Conservation (phyloP, 768 basidiomycete species). For the Strobilomyces echinocephalus region DNA sequence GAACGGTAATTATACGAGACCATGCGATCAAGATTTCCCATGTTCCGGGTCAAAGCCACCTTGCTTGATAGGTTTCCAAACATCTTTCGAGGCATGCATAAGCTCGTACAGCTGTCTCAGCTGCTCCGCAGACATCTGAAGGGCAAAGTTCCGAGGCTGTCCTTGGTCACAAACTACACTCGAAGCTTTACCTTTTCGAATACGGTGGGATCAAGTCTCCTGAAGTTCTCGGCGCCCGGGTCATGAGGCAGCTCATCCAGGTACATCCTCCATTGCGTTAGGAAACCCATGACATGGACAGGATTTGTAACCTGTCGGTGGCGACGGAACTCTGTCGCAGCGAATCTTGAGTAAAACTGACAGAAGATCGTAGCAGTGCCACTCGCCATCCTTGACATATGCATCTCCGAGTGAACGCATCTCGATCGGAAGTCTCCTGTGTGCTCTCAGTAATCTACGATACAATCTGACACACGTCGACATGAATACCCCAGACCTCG, state of each 20-base stretch:
- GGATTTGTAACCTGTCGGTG: slow-evolving; percentile 81
- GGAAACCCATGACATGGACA: slow-evolving; percentile 87
- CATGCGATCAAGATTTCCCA: slow-evolving; percentile 12
- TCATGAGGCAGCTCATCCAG: slow-evolving; percentile 63
- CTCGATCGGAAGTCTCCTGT: slow-evolving; percentile 65
- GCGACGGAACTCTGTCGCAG: slow-evolving; percentile 72
- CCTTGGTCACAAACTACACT: slow-evolving; percentile 2
- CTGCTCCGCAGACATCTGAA: slow-evolving; percentile 85
- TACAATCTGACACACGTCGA: slow-evolving; percentile 53
- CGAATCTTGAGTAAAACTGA: slow-evolving; percentile 2
- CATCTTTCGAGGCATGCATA: slow-evolving; percentile 84
- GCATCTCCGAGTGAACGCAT: slow-evolving; percentile 83
- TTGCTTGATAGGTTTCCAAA: slow-evolving; percentile 63
- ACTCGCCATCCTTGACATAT: slow-evolving; percentile 74
- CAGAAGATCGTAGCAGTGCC: slow-evolving; percentile 1
- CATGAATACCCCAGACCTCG: neutral
- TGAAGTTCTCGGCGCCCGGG: slow-evolving; percentile 42
- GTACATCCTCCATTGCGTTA: slow-evolving; percentile 94
- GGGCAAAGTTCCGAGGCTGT: neutral
- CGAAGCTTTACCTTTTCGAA: slow-evolving; percentile 62
- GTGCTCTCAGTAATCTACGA: slow-evolving; percentile 74
- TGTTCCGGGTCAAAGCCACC: slow-evolving; percentile 1
- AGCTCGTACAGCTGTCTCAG: slow-evolving; percentile 91
- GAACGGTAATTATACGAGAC: slow-evolving; percentile 2
- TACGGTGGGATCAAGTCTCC: slow-evolving; percentile 61